These are phyloP conservation scores for Populus tremula DNA, from an alignment of 345 rosid genomes.

Conservation along the genomic window DNA sequence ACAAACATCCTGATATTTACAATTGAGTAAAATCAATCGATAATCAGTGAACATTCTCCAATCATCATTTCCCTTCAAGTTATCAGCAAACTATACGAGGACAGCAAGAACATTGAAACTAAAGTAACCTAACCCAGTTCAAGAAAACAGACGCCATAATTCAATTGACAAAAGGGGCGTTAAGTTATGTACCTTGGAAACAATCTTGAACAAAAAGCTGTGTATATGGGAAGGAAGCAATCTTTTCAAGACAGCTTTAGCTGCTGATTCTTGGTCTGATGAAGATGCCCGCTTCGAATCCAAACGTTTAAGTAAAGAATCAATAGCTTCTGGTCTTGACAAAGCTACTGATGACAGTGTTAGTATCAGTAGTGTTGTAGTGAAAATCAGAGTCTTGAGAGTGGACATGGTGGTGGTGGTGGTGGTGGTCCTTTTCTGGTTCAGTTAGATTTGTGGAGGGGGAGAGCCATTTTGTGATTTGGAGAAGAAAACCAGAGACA, in stretches of 20 bases:
- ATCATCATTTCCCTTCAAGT: too few relatives aligned
- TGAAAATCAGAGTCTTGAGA: constrained; percentile 13
- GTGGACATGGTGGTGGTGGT: background rate
- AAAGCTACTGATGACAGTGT: constrained; percentile 1
- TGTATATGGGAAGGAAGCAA: constrained; percentile 62
- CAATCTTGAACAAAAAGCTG: constrained; percentile 65
- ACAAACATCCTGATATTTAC: constrained; percentile 62
- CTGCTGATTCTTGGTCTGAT: constrained; percentile 71
- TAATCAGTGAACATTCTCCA: background rate
- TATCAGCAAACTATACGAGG: background rate
- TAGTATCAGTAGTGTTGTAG: background rate
- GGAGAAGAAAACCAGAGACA: too few relatives aligned
- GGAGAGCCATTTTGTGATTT: background rate
- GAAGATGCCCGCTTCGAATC: constrained; percentile 56
- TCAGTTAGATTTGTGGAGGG: background rate
- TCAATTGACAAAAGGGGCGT: background rate
- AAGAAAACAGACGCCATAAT: background rate
- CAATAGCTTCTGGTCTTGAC: constrained; percentile 33
- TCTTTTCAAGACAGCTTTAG: constrained; percentile 58
- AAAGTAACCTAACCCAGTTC: background rate
- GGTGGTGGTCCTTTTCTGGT: background rate
- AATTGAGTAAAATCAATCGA: constrained; percentile 23
- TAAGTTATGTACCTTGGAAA: constrained; percentile 54
- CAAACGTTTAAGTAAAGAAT: constrained; percentile 46
- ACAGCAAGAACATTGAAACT: background rate